These are phyloP conservation scores for Rhododendron williamsianum DNA, from an alignment of 148 eudicot species.

Conservation along the genomic window DNA sequence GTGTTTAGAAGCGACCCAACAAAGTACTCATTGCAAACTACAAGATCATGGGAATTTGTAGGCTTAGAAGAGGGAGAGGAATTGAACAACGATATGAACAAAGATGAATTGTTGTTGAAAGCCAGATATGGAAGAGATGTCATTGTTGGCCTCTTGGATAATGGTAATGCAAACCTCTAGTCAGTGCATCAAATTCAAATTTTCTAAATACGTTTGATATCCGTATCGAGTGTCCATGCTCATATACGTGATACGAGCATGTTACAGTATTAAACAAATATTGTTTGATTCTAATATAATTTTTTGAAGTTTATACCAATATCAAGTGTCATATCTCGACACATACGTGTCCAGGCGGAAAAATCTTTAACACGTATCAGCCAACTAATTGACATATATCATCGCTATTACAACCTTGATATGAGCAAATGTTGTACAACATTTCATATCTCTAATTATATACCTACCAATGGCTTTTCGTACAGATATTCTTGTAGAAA, in stretches of 20 bases:
- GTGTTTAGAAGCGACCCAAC: slow-evolving; percentile 55
- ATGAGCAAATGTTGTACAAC: background rate
- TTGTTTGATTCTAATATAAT: background rate
- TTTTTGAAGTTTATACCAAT: background rate
- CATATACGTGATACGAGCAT: background rate
- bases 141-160: slow-evolving; percentile 71
- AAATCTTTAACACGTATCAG: background rate
- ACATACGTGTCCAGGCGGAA: background rate
- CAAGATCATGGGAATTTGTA: slow-evolving; percentile 88
- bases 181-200: background rate
- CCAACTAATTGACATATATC: no score
- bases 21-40: slow-evolving; percentile 66
- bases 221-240: background rate
- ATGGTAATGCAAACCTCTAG: slow-evolving; percentile 31
- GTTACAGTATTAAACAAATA: background rate
- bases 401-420: no score
- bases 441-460: no score
- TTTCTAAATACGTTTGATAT: background rate
- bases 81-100: slow-evolving; percentile 2
- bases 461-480: background rate
- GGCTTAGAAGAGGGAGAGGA: slow-evolving; percentile 47
- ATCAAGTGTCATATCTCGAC: background rate
- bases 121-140: slow-evolving; percentile 64
- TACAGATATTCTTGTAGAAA: background rate
- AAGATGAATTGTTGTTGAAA: slow-evolving; percentile 36